phyloP scores from a whole-genome alignment of 805 yeast species.

The Ogataea wickerhamii region DNA sequence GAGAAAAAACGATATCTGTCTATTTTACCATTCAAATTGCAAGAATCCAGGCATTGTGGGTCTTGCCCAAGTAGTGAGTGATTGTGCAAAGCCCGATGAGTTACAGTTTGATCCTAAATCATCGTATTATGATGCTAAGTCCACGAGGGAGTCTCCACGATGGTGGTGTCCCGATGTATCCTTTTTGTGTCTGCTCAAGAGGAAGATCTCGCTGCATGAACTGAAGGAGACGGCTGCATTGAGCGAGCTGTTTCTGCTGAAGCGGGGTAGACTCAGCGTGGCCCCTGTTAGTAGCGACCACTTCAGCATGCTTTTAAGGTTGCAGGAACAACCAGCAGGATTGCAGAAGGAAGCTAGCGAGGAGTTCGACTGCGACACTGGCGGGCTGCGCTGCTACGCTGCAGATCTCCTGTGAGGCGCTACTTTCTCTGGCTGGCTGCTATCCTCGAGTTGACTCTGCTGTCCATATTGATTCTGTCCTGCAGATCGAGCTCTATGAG shows the following conservation, averaged over 20 bases:
- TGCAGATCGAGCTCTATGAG: conserved; percentile 69
- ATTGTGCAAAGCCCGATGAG: conserved; percentile 37
- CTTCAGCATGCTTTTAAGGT: conserved; percentile 35
- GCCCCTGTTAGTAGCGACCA: conserved; percentile 45
- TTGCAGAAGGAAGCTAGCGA: conserved; percentile 2
- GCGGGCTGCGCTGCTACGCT: conserved; percentile 9
- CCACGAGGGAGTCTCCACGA: conserved; percentile 38
- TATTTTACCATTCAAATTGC: conserved; percentile 57
- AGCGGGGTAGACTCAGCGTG: conserved; percentile 50
- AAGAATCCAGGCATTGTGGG: conserved; percentile 55
- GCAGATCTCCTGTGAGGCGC: conserved; percentile 5
- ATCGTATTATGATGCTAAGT: conserved; percentile 47
- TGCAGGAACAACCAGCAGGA: conserved; percentile 30
- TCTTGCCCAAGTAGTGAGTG: conserved; percentile 33
- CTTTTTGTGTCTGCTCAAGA: conserved; percentile 40
- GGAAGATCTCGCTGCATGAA: conserved; percentile 40
- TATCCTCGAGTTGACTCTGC: conserved; percentile 50
- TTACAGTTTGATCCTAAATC: conserved; percentile 40
- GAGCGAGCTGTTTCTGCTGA: conserved; percentile 41
- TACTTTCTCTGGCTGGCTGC: conserved; percentile 10
- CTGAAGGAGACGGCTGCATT: conserved; percentile 33
- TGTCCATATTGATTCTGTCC: conserved; percentile 77
- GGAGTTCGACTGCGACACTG: conserved; percentile 22
- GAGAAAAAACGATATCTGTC: conserved; percentile 43
- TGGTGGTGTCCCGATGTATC: conserved; percentile 58